Conservation (phyloP, 1,139 yeast species). For the Debaryomycetaceae sp. region DNA sequence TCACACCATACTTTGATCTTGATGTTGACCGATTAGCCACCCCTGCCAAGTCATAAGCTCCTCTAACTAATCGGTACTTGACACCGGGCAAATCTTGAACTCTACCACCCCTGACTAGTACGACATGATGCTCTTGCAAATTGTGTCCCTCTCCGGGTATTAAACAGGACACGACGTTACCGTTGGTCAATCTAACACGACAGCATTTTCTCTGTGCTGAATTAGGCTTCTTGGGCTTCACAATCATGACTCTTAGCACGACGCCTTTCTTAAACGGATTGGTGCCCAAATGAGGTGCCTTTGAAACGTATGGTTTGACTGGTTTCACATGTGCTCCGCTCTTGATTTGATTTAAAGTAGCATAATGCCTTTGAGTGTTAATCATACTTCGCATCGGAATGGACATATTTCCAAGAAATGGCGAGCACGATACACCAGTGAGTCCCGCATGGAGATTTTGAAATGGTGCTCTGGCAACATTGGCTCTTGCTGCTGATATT, state of each 20-base stretch:
- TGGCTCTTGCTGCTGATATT: constrained; percentile 4
- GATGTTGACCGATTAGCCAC: constrained; percentile 90
- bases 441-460: background rate
- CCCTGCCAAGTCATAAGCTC: constrained; percentile 90
- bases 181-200: constrained; percentile 89
- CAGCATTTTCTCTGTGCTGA: constrained; percentile 97
- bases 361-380: constrained; percentile 43
- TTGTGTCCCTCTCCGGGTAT: constrained; percentile 99
- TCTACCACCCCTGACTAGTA: constrained; percentile 94
- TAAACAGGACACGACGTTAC: constrained; percentile 84
- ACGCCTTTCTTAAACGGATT: constrained; percentile 91
- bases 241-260: constrained; percentile 88
- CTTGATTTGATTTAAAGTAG: constrained; percentile 71
- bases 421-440: background rate
- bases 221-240: constrained; percentile 97
- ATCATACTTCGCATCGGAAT: constrained; percentile 1
- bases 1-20: constrained; percentile 91
- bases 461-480: constrained; percentile 1
- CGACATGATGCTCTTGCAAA: constrained; percentile 97
- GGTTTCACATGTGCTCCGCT: constrained; percentile 62
- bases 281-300: constrained; percentile 77
- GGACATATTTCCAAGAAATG: background rate
- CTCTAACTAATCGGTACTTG: constrained; percentile 89
- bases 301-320: constrained; percentile 41
- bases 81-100: constrained; percentile 99